A percentile compares a stretch with the other conserved stretches of the same genome.
Conservation (phyloP, 2,329 filamentous ascomycete genomes). For the Alternaria sp. region DNA sequence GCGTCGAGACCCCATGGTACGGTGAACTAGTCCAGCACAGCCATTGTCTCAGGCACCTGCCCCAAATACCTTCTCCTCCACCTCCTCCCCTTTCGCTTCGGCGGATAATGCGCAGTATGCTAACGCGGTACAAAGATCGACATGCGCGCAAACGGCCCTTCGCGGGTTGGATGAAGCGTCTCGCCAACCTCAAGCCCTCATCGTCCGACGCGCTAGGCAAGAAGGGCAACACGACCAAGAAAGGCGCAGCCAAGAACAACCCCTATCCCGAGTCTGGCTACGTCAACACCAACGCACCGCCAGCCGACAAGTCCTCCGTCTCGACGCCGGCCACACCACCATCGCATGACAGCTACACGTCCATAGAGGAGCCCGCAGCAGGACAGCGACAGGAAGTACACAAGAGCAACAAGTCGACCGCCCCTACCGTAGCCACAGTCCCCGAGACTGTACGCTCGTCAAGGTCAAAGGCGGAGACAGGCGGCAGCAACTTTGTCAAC, state of each 20-base stretch:
- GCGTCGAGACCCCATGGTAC: slow-evolving; percentile 56
- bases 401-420: slow-evolving; percentile 74
- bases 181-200: slow-evolving; percentile 85
- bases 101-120: slow-evolving; percentile 23
- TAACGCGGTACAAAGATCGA: slow-evolving; percentile 65
- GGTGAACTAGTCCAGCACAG: slow-evolving; percentile 38
- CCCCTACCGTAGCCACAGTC: slow-evolving; percentile 84
- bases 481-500: slow-evolving; percentile 65
- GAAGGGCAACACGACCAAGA: slow-evolving; percentile 61
- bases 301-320: slow-evolving; percentile 56
- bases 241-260: slow-evolving; percentile 77
- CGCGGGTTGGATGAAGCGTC: slow-evolving; percentile 90
- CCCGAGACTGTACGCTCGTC: slow-evolving; percentile 78
- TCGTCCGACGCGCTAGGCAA: slow-evolving; percentile 65
- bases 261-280: slow-evolving; percentile 88
- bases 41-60: slow-evolving; percentile 24
- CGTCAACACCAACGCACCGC: slow-evolving; percentile 55
- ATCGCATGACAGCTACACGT: slow-evolving; percentile 63
- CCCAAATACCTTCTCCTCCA: slow-evolving; percentile 9
- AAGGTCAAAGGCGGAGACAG: slow-evolving; percentile 83
- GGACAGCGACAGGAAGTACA: slow-evolving; percentile 63
- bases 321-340: slow-evolving; percentile 57
- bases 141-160: slow-evolving; percentile 83
- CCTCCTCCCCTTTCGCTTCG: slow-evolving; percentile 6
- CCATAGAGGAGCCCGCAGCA: slow-evolving; percentile 61